Conservation (phyloP, 1,284 basidiomycete genomes). For the Fistulinella cinereoalba region DNA sequence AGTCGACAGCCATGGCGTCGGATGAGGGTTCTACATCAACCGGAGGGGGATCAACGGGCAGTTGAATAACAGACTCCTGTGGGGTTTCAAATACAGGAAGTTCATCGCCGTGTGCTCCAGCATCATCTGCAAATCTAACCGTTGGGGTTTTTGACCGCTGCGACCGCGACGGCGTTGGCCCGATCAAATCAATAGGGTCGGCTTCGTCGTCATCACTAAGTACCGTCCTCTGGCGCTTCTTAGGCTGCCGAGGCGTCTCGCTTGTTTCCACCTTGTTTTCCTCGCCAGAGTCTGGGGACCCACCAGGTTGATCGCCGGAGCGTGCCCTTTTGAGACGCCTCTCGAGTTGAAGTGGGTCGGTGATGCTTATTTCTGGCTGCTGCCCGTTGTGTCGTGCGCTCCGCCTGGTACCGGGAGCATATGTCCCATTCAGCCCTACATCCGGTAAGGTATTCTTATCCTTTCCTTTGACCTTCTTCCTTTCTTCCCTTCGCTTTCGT, state of each 20-base stretch:
- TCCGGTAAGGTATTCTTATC: conserved; percentile 24
- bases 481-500: conserved; percentile 62
- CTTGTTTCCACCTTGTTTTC: conserved; percentile 36
- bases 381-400: conserved; percentile 72
- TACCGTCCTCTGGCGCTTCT: conserved; percentile 50
- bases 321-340: conserved; percentile 69
- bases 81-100: conserved; percentile 14
- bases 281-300: conserved; percentile 54
- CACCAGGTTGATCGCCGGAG: conserved; percentile 54
- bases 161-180: conserved; percentile 33
- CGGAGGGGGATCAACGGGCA: neutral
- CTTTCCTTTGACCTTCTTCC: conserved; percentile 48
- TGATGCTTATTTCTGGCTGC: conserved; percentile 64
- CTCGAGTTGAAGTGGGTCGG: conserved; percentile 70
- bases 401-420: conserved; percentile 49
- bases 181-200: conserved; percentile 45
- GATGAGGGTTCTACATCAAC: conserved; percentile 6
- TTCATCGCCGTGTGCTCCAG: conserved; percentile 14
- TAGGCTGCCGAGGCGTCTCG: conserved; percentile 41
- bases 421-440: conserved; percentile 29
- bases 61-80: neutral
- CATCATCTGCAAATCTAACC: conserved; percentile 45
- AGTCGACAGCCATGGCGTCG: conserved; percentile 36
- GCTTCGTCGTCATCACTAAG: conserved; percentile 46
- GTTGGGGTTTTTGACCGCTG: conserved; percentile 32